Evolutionary conservation across 176 grass and related monocot species (phyloP).

Genomic region (Chloris gayana): DNA sequence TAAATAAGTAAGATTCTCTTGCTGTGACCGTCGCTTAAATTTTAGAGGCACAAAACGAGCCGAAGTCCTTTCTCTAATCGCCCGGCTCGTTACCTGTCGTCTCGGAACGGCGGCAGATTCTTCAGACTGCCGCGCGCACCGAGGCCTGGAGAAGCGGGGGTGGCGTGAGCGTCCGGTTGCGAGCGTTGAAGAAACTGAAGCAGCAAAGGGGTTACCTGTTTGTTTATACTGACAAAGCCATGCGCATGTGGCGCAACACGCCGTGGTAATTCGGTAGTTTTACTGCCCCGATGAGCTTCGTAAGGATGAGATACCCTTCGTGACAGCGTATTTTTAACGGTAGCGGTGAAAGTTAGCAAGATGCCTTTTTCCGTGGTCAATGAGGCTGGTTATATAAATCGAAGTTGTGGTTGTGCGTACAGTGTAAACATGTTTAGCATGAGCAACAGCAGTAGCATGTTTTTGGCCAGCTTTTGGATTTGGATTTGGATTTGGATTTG

Average conservation of each 20-base stretch:
- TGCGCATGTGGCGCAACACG: constrained; percentile 20
- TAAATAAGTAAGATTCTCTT: no score
- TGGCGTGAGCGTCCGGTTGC: constrained; percentile 60
- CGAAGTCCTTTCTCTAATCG: background rate
- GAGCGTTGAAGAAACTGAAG: constrained; percentile 52
- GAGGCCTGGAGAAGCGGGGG: constrained; percentile 20
- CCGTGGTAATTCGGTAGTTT: constrained; percentile 18
- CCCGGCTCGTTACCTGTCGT: constrained; percentile 51
- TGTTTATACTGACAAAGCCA: background rate
- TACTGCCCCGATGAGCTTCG: background rate
- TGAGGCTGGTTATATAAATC: background rate
- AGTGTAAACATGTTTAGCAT: no score
- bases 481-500: no score
- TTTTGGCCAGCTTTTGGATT: no score
- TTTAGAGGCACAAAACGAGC: no score
- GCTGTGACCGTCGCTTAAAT: no score
- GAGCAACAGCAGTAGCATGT: no score
- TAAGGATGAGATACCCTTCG: background rate
- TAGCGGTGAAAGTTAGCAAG: background rate
- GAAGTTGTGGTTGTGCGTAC: no score
- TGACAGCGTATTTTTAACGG: background rate
- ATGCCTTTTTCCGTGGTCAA: background rate
- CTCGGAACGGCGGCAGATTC: constrained; percentile 52
- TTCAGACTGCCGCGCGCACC: constrained; percentile 4
- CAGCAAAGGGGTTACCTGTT: background rate